Conservation (phyloP, 805 yeast species). For the Kazachstania taianensis region DNA sequence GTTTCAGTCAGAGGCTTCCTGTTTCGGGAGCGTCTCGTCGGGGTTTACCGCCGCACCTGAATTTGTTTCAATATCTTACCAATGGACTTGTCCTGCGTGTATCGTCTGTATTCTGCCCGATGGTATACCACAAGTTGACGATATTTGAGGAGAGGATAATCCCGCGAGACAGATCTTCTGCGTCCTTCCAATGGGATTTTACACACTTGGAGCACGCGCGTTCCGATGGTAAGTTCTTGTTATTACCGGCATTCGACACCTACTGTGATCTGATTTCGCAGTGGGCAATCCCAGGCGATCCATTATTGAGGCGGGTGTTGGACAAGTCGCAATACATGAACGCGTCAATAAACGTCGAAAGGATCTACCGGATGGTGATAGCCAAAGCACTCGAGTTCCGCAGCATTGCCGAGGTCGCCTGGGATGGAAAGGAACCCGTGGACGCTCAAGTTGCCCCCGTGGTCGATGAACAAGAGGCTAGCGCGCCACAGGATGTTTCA, state of each 20-base stretch:
- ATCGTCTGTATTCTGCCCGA: constrained; percentile 3
- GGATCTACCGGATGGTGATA: constrained; percentile 11
- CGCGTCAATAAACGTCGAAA: constrained; percentile 9
- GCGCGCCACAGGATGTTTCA: constrained; percentile 4
- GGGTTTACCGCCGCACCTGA: constrained; percentile 16
- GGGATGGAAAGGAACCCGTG: constrained; percentile 5
- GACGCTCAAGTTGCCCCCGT: neutral
- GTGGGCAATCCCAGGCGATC: constrained; percentile 4
- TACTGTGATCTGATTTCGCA: constrained; percentile 10
- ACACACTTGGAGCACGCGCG: neutral
- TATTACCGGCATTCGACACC: constrained; percentile 4
- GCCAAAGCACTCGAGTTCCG: constrained; percentile 15
- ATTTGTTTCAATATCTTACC: neutral
- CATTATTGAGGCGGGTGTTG: constrained; percentile 4
- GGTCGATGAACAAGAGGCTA: neutral
- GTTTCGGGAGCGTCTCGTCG: neutral
- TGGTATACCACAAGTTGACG: constrained; percentile 5
- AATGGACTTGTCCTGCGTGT: constrained; percentile 7
- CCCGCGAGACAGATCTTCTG: neutral
- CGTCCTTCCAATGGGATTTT: constrained; percentile 3
- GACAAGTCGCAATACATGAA: constrained; percentile 9
- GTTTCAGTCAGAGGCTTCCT: constrained; percentile 9
- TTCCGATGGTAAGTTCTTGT: neutral
- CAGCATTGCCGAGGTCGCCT: constrained; percentile 10
- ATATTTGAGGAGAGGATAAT: constrained; percentile 2